Evolutionary conservation across 2,329 filamentous ascomycete species (phyloP).

Genomic region (Chalaropsis ovoidea): DNA sequence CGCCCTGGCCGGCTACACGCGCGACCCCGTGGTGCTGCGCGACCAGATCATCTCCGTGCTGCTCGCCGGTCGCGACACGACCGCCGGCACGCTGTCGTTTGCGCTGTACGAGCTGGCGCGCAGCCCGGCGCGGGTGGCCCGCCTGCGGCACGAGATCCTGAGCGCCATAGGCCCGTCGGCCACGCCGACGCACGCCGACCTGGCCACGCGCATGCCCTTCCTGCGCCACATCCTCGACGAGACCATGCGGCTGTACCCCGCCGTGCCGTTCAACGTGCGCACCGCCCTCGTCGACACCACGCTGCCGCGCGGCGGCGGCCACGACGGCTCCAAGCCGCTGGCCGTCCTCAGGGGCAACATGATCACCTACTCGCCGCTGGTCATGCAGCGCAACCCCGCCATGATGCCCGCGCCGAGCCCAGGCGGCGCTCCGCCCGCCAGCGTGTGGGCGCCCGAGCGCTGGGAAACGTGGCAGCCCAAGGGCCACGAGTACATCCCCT

Average conservation of each 20-base stretch:
- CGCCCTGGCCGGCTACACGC: constrained; percentile 70
- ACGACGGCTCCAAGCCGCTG: constrained; percentile 51
- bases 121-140: constrained; percentile 55
- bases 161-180: constrained; percentile 52
- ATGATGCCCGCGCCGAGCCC: constrained; percentile 44
- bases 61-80: constrained; percentile 79
- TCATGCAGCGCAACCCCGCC: constrained; percentile 61
- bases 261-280: constrained; percentile 70
- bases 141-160: constrained; percentile 64
- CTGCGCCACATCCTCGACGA: constrained; percentile 65
- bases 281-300: constrained; percentile 62
- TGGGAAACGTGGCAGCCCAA: constrained; percentile 55
- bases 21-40: constrained; percentile 59
- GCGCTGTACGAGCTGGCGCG: constrained; percentile 69
- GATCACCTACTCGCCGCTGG: constrained; percentile 56
- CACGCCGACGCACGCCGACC: constrained; percentile 59
- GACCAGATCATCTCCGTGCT: constrained; percentile 78
- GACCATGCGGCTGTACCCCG: constrained; percentile 65
- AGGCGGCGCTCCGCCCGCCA: constrained; percentile 36
- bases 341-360: constrained; percentile 55
- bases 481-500: constrained; percentile 63
- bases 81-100: constrained; percentile 71
- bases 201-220: constrained; percentile 72
- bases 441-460: constrained; percentile 53
- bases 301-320: constrained; percentile 60